These are phyloP conservation scores for Phlebiopsis gigantea DNA, from an alignment of 768 basidiomycete species.

Conservation along the genomic window DNA sequence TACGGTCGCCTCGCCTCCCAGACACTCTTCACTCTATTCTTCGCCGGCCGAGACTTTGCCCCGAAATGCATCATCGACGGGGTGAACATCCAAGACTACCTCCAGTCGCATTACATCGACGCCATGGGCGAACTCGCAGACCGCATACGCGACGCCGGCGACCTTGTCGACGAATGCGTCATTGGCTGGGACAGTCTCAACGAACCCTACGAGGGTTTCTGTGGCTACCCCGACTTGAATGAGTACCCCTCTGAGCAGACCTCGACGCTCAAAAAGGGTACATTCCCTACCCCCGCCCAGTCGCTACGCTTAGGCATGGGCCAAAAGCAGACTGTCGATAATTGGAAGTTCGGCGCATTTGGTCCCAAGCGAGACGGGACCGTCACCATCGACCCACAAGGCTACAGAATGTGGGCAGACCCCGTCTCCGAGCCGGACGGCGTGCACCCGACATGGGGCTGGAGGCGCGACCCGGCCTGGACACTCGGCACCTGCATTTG, in stretches of 20 bases:
- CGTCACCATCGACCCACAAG: constrained; percentile 83
- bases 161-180: constrained; percentile 78
- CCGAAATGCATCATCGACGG: constrained; percentile 89
- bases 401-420: constrained; percentile 72
- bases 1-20: constrained; percentile 85
- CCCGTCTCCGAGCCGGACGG: constrained; percentile 46
- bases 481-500: constrained; percentile 75
- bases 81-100: constrained; percentile 87
- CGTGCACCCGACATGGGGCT: constrained; percentile 70
- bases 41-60: constrained; percentile 83
- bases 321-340: constrained; percentile 70
- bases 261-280: constrained; percentile 78
- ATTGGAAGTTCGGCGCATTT: constrained; percentile 73
- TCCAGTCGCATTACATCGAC: constrained; percentile 70
- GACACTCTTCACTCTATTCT: constrained; percentile 93
- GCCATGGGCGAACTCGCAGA: constrained; percentile 77
- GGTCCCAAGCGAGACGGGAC: constrained; percentile 72
- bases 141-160: constrained; percentile 67
- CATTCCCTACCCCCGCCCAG: constrained; percentile 81
- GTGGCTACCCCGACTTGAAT: constrained; percentile 64
- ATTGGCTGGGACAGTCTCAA: constrained; percentile 98
- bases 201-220: constrained; percentile 86
- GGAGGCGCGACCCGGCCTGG: constrained; percentile 72
- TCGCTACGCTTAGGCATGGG: constrained; percentile 88
- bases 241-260: constrained; percentile 61